These are phyloP conservation scores for Pythium sukuiense DNA, from an alignment of 352 stramenopile species.

Conservation along the genomic window DNA sequence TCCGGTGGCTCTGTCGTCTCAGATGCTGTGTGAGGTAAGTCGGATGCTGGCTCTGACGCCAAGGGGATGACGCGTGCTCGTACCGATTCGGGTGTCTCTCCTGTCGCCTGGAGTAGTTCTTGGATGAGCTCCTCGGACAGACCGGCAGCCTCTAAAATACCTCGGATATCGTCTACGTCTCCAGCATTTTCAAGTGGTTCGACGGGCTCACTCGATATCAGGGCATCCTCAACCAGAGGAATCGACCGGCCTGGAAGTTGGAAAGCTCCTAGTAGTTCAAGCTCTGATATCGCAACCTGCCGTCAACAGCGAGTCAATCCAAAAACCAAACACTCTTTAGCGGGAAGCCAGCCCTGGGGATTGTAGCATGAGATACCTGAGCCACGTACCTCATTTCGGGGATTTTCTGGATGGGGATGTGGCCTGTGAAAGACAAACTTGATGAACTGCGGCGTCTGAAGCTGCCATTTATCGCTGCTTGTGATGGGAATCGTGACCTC, in stretches of 20 bases:
- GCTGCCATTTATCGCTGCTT: neutral
- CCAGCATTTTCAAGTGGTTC: neutral
- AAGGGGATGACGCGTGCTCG: neutral
- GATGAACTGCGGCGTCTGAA: slow-evolving; percentile 11
- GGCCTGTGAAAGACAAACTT: slow-evolving; percentile 17
- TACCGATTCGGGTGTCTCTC: neutral
- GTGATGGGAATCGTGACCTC: slow-evolving; percentile 5
- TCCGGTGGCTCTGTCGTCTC: neutral
- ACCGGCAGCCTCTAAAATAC: slow-evolving; percentile 1
- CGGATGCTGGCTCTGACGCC: neutral
- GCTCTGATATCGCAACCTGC: slow-evolving; percentile 7
- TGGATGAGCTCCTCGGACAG: slow-evolving; percentile 6
- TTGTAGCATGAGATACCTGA: neutral
- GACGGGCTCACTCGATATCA: neutral
- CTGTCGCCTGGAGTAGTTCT: slow-evolving; percentile 7
- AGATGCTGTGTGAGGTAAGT: neutral
- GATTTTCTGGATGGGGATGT: slow-evolving; percentile 13
- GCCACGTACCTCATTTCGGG: slow-evolving; percentile 10
- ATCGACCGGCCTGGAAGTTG: slow-evolving; percentile 5
- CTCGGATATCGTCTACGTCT: neutral
- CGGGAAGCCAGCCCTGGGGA: too few species aligned
- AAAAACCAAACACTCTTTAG: too few species aligned
- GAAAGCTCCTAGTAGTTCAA: slow-evolving; percentile 21
- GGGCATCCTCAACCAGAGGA: slow-evolving; percentile 25
- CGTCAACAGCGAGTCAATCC: too few species aligned